These are phyloP conservation scores for Tylopilus subfusipes DNA, from an alignment of 768 basidiomycete species.

Conservation along the genomic window DNA sequence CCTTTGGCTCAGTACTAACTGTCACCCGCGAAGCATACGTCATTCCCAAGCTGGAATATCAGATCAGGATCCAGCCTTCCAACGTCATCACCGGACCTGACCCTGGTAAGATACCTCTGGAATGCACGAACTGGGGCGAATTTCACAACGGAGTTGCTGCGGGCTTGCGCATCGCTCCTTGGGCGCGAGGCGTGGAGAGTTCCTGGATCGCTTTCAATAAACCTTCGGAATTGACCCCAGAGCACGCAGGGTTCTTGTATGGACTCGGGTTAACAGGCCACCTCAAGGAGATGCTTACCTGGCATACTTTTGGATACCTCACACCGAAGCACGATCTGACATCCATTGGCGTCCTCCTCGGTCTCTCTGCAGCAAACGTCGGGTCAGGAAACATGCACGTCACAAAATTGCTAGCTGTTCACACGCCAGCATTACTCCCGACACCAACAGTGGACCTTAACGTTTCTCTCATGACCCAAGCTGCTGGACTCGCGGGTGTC, in stretches of 20 bases:
- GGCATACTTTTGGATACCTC: constrained; percentile 94
- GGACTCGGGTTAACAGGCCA: constrained; percentile 93
- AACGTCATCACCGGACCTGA: constrained; percentile 65
- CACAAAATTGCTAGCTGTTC: constrained; percentile 87
- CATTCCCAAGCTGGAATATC: constrained; percentile 77
- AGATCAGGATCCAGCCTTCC: constrained; percentile 69
- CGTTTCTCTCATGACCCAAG: constrained; percentile 84
- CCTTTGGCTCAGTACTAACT: constrained; percentile 75
- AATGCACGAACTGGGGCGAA: constrained; percentile 87
- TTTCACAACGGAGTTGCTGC: constrained; percentile 98
- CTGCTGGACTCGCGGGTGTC: constrained; percentile 81
- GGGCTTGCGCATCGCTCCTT: constrained; percentile 77
- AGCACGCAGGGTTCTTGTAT: constrained; percentile 95
- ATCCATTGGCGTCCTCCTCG: constrained; percentile 88
- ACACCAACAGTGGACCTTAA: constrained; percentile 85
- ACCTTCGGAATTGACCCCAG: constrained; percentile 82
- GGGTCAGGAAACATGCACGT: constrained; percentile 84
- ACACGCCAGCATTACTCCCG: constrained; percentile 90
- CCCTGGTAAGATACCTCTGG: constrained; percentile 64
- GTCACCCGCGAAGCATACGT: constrained; percentile 75
- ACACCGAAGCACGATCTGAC: constrained; percentile 96
- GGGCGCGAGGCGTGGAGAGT: constrained; percentile 75
- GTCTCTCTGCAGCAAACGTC: constrained; percentile 87
- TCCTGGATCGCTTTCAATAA: constrained; percentile 97
- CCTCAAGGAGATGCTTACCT: constrained; percentile 82